Conservation (phyloP, 345 rosid species). For the Toxicodendron radicans region DNA sequence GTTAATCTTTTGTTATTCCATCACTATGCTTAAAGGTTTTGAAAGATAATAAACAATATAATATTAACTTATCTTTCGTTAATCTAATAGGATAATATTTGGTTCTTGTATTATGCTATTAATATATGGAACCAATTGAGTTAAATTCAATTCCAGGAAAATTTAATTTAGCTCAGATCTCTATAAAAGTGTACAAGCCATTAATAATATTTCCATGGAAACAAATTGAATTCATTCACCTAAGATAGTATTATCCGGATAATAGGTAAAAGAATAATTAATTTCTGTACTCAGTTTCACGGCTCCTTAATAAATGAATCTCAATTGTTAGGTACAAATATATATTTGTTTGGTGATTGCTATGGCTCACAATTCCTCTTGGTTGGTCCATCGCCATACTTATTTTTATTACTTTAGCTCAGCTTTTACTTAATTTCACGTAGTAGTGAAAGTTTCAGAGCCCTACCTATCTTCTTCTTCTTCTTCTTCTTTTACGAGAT, state of each 20-base stretch:
- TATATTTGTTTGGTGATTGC: background rate
- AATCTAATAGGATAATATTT: too few species aligned
- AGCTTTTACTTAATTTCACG: too few species aligned
- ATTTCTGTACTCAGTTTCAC: background rate
- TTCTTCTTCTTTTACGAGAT: too few species aligned
- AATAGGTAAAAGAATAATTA: background rate
- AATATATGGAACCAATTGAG: too few species aligned
- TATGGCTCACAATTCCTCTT: too few species aligned
- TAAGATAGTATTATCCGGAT: background rate
- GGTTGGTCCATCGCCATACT: background rate
- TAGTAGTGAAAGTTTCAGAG: too few species aligned
- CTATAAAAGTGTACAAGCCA: too few species aligned
- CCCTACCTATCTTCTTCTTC: too few species aligned
- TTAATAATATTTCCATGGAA: background rate
- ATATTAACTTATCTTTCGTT: too few species aligned
- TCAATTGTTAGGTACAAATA: background rate
- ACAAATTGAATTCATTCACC: slow-evolving; percentile 9
- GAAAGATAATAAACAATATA: too few species aligned
- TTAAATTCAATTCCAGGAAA: too few species aligned
- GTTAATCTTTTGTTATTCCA: background rate
- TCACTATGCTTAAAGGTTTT: background rate
- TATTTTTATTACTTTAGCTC: background rate
- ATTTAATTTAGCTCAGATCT: background rate
- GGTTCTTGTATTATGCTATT: background rate
- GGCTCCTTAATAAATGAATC: slow-evolving; percentile 3